phyloP scores from a whole-genome alignment of 2,329 filamentous ascomycete species.

The Fusarium zealandicum region DNA sequence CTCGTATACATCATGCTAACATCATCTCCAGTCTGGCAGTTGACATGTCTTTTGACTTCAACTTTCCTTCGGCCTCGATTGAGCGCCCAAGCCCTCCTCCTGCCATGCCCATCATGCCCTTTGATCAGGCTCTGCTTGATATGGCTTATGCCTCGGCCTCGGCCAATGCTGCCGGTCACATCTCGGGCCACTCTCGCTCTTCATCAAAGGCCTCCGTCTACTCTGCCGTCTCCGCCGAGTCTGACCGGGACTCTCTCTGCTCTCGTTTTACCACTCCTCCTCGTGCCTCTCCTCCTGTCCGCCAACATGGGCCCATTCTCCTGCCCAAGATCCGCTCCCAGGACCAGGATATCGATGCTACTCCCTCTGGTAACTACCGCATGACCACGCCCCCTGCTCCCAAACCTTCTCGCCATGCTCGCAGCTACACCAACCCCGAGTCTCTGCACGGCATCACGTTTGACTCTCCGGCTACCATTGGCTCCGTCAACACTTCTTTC shows the following conservation, averaged over 20 bases:
- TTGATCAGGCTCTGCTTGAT: slow-evolving; percentile 64
- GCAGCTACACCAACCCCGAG: slow-evolving; percentile 70
- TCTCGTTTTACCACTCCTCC: slow-evolving; percentile 74
- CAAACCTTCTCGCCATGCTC: slow-evolving; percentile 54
- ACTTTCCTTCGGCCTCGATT: slow-evolving; percentile 54
- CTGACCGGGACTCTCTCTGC: slow-evolving; percentile 69
- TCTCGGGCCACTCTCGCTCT: slow-evolving; percentile 65
- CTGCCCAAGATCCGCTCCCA: slow-evolving; percentile 87
- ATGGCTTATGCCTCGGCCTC: slow-evolving; percentile 52
- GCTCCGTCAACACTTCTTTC: slow-evolving; percentile 50
- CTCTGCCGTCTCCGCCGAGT: slow-evolving; percentile 63
- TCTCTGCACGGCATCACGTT: slow-evolving; percentile 52
- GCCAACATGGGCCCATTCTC: slow-evolving; percentile 79
- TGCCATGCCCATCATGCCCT: slow-evolving; percentile 52
- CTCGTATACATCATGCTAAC: slow-evolving; percentile 31
- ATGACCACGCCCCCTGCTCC: slow-evolving; percentile 42
- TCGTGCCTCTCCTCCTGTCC: slow-evolving; percentile 71
- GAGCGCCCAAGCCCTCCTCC: slow-evolving; percentile 44
- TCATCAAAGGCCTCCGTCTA: slow-evolving; percentile 72
- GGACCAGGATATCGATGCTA: slow-evolving; percentile 76
- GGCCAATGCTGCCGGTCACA: slow-evolving; percentile 32
- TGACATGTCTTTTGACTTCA: slow-evolving; percentile 68
- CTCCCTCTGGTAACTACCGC: slow-evolving; percentile 52
- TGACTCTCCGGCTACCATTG: slow-evolving; percentile 34
- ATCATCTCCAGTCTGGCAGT: slow-evolving; percentile 61